phyloP scores from a whole-genome alignment of 768 basidiomycete species.

The Coprinopsis sp. region DNA sequence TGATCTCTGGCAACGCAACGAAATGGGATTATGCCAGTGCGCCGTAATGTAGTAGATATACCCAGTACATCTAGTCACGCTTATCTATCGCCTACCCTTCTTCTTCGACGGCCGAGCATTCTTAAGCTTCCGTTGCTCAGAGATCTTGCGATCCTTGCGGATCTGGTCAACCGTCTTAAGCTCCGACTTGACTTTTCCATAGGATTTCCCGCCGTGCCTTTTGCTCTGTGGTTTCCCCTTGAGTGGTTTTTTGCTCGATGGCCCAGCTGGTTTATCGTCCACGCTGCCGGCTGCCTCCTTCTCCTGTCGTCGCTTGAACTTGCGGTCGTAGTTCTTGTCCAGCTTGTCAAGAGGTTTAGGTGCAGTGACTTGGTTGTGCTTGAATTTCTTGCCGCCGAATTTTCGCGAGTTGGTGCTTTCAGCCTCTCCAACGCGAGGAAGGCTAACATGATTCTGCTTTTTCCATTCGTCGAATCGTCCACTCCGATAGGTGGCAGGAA shows the following conservation, averaged over 20 bases:
- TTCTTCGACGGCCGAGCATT: constrained; percentile 68
- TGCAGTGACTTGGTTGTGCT: constrained; percentile 58
- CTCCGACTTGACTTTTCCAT: constrained; percentile 69
- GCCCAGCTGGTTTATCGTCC: constrained; percentile 8
- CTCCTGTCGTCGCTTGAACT: constrained; percentile 58
- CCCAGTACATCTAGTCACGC: neutral
- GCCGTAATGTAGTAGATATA: constrained; percentile 13
- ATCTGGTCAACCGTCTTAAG: constrained; percentile 88
- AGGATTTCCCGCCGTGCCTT: constrained; percentile 56
- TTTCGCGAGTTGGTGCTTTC: constrained; percentile 45
- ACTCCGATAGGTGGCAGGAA: constrained; percentile 89
- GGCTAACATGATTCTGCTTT: constrained; percentile 60
- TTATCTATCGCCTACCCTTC: constrained; percentile 38
- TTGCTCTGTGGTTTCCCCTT: constrained; percentile 38
- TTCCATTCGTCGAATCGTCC: constrained; percentile 97
- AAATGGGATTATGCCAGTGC: constrained; percentile 77
- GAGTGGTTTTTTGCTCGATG: constrained; percentile 10
- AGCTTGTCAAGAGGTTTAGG: constrained; percentile 79
- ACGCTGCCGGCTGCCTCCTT: constrained; percentile 33
- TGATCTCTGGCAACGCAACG: constrained; percentile 58
- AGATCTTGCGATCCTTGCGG: constrained; percentile 61
- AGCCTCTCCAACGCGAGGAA: constrained; percentile 81
- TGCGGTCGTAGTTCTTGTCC: constrained; percentile 69
- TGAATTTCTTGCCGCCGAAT: constrained; percentile 56
- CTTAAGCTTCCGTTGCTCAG: constrained; percentile 67